Percentiles rank a stretch among this genome's conserved stretches.
These are phyloP conservation scores for Ceratocystis ficicola DNA, from an alignment of 2,329 filamentous ascomycete genomes.

Conservation along the genomic window DNA sequence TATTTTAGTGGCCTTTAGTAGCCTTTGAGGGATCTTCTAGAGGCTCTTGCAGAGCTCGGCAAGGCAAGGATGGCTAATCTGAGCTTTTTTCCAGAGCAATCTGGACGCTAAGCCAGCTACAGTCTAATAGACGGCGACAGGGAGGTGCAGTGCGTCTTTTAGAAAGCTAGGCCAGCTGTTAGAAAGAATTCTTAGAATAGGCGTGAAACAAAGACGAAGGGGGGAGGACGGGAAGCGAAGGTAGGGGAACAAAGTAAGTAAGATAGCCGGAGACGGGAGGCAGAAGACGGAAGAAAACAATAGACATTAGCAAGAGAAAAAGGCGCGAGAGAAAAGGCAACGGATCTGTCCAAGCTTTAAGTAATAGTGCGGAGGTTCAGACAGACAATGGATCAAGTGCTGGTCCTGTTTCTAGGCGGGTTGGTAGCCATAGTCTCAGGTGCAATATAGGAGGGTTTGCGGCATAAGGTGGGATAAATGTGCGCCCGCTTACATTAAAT, in stretches of 20 bases:
- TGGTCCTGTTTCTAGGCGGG: neutral
- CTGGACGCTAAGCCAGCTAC: conserved; percentile 5
- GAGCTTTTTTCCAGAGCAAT: neutral
- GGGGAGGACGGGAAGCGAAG: neutral
- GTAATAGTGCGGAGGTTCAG: neutral
- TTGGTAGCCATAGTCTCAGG: neutral
- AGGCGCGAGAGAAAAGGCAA: neutral
- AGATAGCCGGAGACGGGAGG: neutral
- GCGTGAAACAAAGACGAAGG: conserved; percentile 2
- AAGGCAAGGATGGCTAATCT: neutral
- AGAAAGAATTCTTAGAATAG: neutral
- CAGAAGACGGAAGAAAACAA: neutral
- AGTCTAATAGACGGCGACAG: neutral
- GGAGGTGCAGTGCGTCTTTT: neutral
- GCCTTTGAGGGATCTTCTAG: neutral
- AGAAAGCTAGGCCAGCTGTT: neutral
- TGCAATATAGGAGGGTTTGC: neutral
- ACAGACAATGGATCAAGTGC: neutral
- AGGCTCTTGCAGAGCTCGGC: neutral
- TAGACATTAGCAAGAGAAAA: neutral
- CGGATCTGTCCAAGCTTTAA: neutral
- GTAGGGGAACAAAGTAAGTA: neutral
- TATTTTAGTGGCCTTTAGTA: neutral
- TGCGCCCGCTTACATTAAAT: too few relatives aligned
- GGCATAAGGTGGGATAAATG: neutral